These are phyloP conservation scores for Quercus robur DNA, from an alignment of 306 rosid genomes.

Conservation along the genomic window DNA sequence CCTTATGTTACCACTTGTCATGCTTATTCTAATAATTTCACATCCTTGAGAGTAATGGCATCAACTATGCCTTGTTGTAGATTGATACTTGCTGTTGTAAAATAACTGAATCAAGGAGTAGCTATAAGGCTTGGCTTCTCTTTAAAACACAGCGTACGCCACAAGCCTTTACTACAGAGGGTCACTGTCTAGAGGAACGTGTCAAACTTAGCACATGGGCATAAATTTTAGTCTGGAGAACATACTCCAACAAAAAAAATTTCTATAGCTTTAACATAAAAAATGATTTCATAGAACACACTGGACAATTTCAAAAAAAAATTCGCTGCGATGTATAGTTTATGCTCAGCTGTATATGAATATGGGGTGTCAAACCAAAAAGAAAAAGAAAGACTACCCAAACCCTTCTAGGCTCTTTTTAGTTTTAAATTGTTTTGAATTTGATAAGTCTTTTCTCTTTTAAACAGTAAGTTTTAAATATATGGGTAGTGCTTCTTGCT, in stretches of 20 bases:
- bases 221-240: background rate
- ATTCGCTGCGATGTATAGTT: background rate
- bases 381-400: too few relatives aligned
- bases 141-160: background rate
- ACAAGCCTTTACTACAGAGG: background rate
- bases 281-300: background rate
- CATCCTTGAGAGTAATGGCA: too few relatives aligned
- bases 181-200: background rate
- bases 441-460: background rate
- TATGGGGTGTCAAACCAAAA: background rate
- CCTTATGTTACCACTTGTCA: too few relatives aligned
- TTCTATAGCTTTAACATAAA: background rate
- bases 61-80: background rate
- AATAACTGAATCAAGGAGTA: background rate
- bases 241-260: background rate
- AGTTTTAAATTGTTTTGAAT: background rate
- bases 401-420: background rate
- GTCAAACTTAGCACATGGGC: background rate
- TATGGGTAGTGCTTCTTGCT: background rate
- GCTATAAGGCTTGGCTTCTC: background rate
- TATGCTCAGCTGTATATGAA: background rate
- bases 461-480: background rate
- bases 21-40: too few relatives aligned
- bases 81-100: background rate
- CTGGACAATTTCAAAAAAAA: background rate